Conservation (phyloP, 257 asterid species). For the Agastache rugosa region DNA sequence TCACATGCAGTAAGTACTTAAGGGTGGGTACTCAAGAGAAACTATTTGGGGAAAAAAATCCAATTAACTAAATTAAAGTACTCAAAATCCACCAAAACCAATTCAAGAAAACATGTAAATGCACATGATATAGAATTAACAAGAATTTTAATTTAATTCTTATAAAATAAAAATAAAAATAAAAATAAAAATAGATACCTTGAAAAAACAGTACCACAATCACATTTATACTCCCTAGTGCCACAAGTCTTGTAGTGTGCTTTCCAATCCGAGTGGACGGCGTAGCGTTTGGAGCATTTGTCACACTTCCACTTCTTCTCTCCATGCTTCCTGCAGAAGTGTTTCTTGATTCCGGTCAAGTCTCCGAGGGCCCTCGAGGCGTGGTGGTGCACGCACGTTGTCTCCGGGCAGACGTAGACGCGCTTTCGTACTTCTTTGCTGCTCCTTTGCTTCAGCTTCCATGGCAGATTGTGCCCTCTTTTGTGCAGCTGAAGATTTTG, state of each 20-base stretch:
- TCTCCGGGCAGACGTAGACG: conserved; percentile 93
- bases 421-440: conserved; percentile 72
- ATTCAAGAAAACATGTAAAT: neutral
- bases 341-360: conserved; percentile 90
- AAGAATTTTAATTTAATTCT: no score
- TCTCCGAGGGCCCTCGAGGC: conserved; percentile 93
- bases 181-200: conserved; percentile 46
- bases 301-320: conserved; percentile 98
- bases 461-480: conserved; percentile 91
- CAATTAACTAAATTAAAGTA: neutral
- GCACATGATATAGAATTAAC: neutral
- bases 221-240: conserved; percentile 88
- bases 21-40: no score
- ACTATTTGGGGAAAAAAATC: neutral
- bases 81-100: no score
- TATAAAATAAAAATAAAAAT: neutral
- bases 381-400: conserved; percentile 74
- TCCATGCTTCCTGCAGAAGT: conserved; percentile 89
- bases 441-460: conserved; percentile 90
- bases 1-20: no score
- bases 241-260: conserved; percentile 97
- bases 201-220: conserved; percentile 88
- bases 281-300: conserved; percentile 83
- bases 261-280: conserved; percentile 93
- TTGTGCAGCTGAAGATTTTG: conserved; percentile 89